Evolutionary conservation across 179 eudicot genomes (phyloP).

Genomic region (Spergularia azorica): DNA sequence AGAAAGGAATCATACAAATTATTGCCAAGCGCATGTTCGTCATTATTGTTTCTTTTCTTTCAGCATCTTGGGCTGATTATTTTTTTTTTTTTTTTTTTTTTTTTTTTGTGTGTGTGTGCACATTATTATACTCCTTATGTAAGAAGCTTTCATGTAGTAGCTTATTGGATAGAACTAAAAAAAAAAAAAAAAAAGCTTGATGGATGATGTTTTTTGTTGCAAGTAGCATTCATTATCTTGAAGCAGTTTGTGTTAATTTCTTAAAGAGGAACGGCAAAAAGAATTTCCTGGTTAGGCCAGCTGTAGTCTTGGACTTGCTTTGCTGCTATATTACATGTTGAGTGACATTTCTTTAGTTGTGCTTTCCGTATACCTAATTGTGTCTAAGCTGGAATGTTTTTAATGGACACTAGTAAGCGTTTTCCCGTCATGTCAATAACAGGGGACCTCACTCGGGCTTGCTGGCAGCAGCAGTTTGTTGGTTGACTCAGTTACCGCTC

Average conservation of each 20-base stretch:
- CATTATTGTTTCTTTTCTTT: no score
- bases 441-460: slow-evolving; percentile 34
- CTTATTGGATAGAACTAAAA: no score
- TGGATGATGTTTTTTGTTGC: no score
- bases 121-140: no score
- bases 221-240: not conserved
- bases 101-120: no score
- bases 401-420: not conserved
- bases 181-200: no score
- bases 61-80: no score
- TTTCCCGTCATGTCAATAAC: not conserved
- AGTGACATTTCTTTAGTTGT: not conserved
- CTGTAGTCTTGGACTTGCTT: not conserved
- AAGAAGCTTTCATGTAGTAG: no score
- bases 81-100: no score
- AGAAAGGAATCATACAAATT: no score
- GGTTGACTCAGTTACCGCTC: slow-evolving; percentile 21
- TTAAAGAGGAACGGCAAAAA: no score
- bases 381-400: not conserved
- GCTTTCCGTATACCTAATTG: not conserved
- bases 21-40: no score
- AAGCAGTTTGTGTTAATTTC: not conserved
- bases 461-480: slow-evolving; percentile 14
- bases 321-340: not conserved
- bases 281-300: not conserved